Percentiles rank a stretch among this genome's conserved stretches.
phyloP scores from a whole-genome alignment of 2,329 filamentous ascomycete species.

The Xylariaceae sp. region DNA sequence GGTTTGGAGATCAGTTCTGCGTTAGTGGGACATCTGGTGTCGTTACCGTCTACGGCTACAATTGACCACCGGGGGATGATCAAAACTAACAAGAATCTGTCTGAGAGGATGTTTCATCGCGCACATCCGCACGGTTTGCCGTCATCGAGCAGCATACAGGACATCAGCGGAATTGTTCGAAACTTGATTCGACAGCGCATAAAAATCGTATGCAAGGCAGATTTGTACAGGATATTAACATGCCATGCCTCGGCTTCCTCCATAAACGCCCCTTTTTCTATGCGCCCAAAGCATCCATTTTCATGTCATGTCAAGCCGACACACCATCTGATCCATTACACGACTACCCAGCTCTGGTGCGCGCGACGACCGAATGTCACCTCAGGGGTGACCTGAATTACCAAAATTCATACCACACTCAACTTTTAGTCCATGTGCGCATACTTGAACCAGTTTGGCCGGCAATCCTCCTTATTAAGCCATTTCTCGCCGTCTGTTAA shows the following conservation, averaged over 20 bases:
- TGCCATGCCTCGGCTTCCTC: conserved; percentile 12
- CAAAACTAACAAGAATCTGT: background rate
- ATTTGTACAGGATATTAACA: conserved; percentile 20
- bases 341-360: conserved; percentile 14
- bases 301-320: conserved; percentile 10
- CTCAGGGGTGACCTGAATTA: conserved; percentile 19
- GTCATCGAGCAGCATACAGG: background rate
- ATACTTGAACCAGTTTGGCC: conserved; percentile 96
- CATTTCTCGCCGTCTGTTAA: conserved; percentile 85
- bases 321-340: conserved; percentile 1
- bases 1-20: conserved; percentile 60
- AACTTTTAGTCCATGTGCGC: conserved; percentile 66
- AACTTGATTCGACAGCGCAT: conserved; percentile 14
- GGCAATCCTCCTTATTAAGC: conserved; percentile 85
- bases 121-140: background rate
- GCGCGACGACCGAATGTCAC: conserved; percentile 23
- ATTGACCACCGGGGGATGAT: conserved; percentile 16
- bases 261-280: conserved; percentile 20
- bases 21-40: conserved; percentile 60
- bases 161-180: background rate
- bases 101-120: background rate
- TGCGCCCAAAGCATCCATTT: conserved; percentile 18
- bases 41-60: conserved; percentile 56
- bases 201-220: conserved; percentile 16
- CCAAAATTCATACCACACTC: conserved; percentile 5